Evolutionary conservation across 805 yeast species (phyloP).

Genomic region (Saccharomyces eubayanus): DNA sequence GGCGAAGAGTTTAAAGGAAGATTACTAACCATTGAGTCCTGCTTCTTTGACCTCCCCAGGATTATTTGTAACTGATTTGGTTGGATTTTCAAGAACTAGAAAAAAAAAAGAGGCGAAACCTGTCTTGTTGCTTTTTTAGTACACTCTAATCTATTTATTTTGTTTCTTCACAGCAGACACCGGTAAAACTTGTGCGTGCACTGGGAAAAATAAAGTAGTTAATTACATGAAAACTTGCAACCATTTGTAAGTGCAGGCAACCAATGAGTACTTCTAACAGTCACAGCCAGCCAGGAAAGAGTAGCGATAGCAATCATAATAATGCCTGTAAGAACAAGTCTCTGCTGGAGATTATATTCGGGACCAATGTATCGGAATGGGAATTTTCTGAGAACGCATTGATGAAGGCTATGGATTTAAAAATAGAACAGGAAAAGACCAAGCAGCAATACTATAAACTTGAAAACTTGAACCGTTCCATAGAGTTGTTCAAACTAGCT

Average conservation of each 20-base stretch:
- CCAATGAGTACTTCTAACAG: background rate
- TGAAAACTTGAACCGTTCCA: slow-evolving; percentile 51
- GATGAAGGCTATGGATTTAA: slow-evolving; percentile 47
- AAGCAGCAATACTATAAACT: slow-evolving; percentile 68
- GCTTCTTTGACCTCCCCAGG: background rate
- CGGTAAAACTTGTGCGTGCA: background rate
- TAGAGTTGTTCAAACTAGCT: slow-evolving; percentile 58
- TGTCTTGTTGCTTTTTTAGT: background rate
- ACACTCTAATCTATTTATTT: background rate
- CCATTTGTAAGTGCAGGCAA: background rate
- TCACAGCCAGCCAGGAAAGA: background rate
- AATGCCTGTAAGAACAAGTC: slow-evolving; percentile 4
- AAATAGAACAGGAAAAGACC: slow-evolving; percentile 70
- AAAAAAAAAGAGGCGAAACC: background rate
- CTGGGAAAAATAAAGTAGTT: background rate
- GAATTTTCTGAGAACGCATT: slow-evolving; percentile 52
- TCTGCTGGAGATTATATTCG: slow-evolving; percentile 35
- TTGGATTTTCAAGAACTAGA: background rate
- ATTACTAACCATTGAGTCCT: background rate
- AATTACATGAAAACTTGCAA: background rate
- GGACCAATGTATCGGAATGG: slow-evolving; percentile 45
- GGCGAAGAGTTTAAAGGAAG: background rate
- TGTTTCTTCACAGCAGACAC: background rate
- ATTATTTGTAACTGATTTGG: background rate
- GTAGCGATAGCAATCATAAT: background rate